Conservation (phyloP, 2,329 filamentous ascomycete genomes). For the Aspergillus neotritici region DNA sequence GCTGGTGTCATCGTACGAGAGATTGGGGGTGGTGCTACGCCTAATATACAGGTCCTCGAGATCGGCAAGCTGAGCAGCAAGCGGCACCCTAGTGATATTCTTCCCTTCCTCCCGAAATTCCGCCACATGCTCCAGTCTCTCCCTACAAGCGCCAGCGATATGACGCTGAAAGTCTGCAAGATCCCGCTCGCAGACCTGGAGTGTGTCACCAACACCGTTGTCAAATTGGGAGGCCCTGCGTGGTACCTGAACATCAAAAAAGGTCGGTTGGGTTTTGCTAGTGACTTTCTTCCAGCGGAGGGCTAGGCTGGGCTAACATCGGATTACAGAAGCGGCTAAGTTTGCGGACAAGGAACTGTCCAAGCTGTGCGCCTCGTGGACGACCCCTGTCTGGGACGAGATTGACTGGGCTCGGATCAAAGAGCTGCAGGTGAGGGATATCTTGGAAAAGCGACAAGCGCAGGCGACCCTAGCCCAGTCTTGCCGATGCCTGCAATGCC, state of each 20-base stretch:
- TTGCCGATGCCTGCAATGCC: slow-evolving; percentile 63
- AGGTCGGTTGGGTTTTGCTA: slow-evolving; percentile 38
- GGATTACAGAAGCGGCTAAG: slow-evolving; percentile 44
- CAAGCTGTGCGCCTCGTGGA: slow-evolving; percentile 68
- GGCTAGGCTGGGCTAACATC: slow-evolving; percentile 12
- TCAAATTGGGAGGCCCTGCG: slow-evolving; percentile 47
- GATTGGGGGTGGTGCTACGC: slow-evolving; percentile 58
- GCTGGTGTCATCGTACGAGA: slow-evolving; percentile 75
- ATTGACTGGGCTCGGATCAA: slow-evolving; percentile 75
- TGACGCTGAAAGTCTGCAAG: slow-evolving; percentile 62
- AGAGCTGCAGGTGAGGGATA: slow-evolving; percentile 73
- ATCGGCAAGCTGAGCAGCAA: slow-evolving; percentile 63
- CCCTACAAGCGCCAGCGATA: slow-evolving; percentile 60
- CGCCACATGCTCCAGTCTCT: slow-evolving; percentile 62
- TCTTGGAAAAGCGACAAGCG: slow-evolving; percentile 65
- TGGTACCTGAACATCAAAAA: slow-evolving; percentile 47
- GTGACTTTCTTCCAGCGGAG: neutral
- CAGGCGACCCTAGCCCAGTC: slow-evolving; percentile 59
- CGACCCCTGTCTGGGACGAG: slow-evolving; percentile 71
- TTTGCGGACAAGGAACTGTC: slow-evolving; percentile 64
- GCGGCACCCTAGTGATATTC: slow-evolving; percentile 73
- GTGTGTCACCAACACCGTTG: slow-evolving; percentile 67
- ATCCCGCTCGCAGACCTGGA: slow-evolving; percentile 75
- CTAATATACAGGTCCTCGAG: slow-evolving; percentile 72
- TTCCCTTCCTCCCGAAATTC: slow-evolving; percentile 74